Percentiles rank a stretch among this genome's conserved stretches.
phyloP scores from a whole-genome alignment of 768 basidiomycete genomes.

The Multifurca ochricompacta region DNA sequence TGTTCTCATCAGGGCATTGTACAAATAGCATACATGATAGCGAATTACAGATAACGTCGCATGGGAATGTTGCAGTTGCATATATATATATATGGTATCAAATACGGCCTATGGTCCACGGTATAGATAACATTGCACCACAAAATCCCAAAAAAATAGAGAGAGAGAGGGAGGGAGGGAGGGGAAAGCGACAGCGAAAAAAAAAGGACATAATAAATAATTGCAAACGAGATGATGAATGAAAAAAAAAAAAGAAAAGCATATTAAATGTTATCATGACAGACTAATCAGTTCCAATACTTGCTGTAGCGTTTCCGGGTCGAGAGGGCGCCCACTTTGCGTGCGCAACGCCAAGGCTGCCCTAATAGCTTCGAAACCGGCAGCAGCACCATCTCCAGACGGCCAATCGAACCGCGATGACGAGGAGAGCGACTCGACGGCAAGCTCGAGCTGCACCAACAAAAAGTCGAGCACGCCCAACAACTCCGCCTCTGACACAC shows the following conservation, averaged over 20 bases:
- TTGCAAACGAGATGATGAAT: neutral
- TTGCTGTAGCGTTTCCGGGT: slow-evolving; percentile 9
- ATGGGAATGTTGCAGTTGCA: slow-evolving; percentile 8
- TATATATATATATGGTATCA: slow-evolving; percentile 17
- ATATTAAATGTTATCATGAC: slow-evolving; percentile 5
- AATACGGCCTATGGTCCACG: slow-evolving; percentile 16
- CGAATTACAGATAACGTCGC: slow-evolving; percentile 12
- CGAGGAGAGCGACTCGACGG: slow-evolving; percentile 26
- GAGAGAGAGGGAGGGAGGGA: neutral
- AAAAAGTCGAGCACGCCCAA: slow-evolving; percentile 71
- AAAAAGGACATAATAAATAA: slow-evolving; percentile 13
- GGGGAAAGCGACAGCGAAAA: neutral
- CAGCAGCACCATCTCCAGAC: neutral
- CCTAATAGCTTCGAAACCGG: slow-evolving; percentile 2
- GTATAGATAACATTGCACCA: slow-evolving; percentile 15
- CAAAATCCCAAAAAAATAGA: slow-evolving; percentile 6
- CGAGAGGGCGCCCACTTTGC: slow-evolving; percentile 12
- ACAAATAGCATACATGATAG: slow-evolving; percentile 19
- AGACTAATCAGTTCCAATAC: slow-evolving; percentile 12
- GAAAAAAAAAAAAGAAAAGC: neutral
- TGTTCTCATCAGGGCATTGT: neutral
- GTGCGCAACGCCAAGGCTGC: neutral
- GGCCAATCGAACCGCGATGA: slow-evolving; percentile 6
- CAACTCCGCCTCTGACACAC: slow-evolving; percentile 64
- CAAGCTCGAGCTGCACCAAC: slow-evolving; percentile 69